Base-by-base conservation (phyloP, 495 filamentous ascomycete species). In the Aspergillus biplanus region DNA sequence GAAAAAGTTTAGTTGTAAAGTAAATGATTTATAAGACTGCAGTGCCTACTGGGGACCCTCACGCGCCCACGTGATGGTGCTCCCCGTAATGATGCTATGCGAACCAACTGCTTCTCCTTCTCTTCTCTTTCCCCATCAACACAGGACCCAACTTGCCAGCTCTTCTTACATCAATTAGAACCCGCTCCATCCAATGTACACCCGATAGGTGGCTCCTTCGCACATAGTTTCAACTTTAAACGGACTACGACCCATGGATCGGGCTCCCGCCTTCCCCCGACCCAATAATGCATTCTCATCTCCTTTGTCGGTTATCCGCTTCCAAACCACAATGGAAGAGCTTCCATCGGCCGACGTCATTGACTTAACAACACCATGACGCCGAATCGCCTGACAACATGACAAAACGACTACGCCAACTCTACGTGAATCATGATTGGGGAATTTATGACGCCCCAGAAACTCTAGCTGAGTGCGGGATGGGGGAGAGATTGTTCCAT, bases 331-430 rank as follows among this genome's bases (percentile, higher is more conserved):
- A 33, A 54, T 33, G 31, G 33, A 13, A 15, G 21, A 16, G 6
- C 12, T 31, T 52, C 52, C 37, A 21, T n/a, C 27, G 42, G 9
- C 42, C 65, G 66, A 68, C 65, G 66, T 68, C 66, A 68, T 68
- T 48, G 62, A 68, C 66, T 32, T 35, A 18, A 44, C 39, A 31
- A 18, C 32, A 34, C 32, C 37, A 55, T 64, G 62, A 64, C 56
- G 42, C 44, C 35, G 11, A 27, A 18, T 52, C 35, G 50, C 44
- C 21, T 27, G 21, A 27, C 21, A 27, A 27, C 57, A 32, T 70
- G 68, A 70, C 68, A 66, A 50, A 65, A 70, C 33, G 62, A 70
- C 68, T 67, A 58, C 58, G 59, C 52, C 61, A 57, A 53, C 57
- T 55, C 57, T 54, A 60, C 58, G 58, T 54, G 63, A 4, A 39